Evolutionary conservation across 257 asterid genomes (phyloP).

Genomic region (Solanum clarkiae): DNA sequence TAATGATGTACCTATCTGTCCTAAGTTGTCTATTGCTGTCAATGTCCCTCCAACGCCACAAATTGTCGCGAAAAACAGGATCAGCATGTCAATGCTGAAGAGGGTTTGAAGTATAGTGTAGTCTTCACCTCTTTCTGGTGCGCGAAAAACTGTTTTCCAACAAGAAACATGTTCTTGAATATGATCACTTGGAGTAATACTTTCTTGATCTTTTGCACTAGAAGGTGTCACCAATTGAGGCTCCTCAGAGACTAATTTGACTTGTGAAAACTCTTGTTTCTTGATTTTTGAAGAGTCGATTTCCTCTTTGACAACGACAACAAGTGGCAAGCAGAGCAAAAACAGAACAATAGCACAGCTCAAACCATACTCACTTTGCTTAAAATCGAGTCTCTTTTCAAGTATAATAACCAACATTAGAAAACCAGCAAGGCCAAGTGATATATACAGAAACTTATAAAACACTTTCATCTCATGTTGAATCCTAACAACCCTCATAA

Average conservation of each 20-base stretch:
- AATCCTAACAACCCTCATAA: slow-evolving; percentile 24
- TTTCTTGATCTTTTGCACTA: background rate
- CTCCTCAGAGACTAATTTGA: background rate
- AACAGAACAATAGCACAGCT: slow-evolving; percentile 12
- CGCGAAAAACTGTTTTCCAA: background rate
- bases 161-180: background rate
- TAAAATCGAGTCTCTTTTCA: slow-evolving; percentile 16
- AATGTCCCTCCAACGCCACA: slow-evolving; percentile 4
- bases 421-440: slow-evolving; percentile 37
- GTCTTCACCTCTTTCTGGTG: slow-evolving; percentile 1
- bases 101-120: background rate
- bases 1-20: background rate
- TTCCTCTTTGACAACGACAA: slow-evolving; percentile 23
- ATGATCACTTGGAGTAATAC: background rate
- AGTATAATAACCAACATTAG: slow-evolving; percentile 33
- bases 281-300: background rate
- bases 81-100: background rate
- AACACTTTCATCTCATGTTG: slow-evolving; percentile 38
- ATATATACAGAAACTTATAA: slow-evolving; percentile 26
- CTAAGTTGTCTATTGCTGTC: slow-evolving; percentile 1
- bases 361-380: slow-evolving; percentile 11
- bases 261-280: background rate
- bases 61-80: background rate
- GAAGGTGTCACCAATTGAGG: background rate
- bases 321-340: slow-evolving; percentile 20